A percentile compares a stretch with the other conserved stretches of the same genome.
These are phyloP conservation scores for Capillidium rhysosporum DNA, from an alignment of 371 early-diverging fungal genomes.

Conservation along the genomic window DNA sequence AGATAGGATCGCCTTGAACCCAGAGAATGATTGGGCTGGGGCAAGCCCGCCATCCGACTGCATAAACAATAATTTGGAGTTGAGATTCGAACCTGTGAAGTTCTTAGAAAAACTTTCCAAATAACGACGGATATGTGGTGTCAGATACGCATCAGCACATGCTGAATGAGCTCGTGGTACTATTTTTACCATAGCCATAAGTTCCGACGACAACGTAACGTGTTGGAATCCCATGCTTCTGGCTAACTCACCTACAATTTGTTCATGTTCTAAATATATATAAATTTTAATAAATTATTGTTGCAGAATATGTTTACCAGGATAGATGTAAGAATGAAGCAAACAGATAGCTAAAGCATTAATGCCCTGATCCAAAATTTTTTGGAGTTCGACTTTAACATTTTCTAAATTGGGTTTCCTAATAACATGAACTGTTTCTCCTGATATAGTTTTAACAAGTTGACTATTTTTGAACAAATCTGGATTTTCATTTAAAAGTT, in stretches of 20 bases:
- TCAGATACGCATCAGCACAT: slow-evolving; percentile 81
- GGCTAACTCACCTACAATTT: slow-evolving; percentile 42
- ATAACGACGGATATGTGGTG: slow-evolving; percentile 74
- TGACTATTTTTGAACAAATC: slow-evolving; percentile 10
- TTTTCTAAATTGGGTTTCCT: slow-evolving; percentile 30
- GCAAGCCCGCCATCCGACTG: slow-evolving; percentile 88
- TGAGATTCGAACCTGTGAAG: slow-evolving; percentile 46
- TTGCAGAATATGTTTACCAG: slow-evolving; percentile 10
- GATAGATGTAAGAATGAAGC: slow-evolving; percentile 80
- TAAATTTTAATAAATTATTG: background rate
- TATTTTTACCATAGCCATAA: slow-evolving; percentile 85
- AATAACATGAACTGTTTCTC: slow-evolving; percentile 60
- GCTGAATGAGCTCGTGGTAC: slow-evolving; percentile 85
- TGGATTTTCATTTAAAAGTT: slow-evolving; percentile 6
- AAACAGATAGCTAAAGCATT: slow-evolving; percentile 74
- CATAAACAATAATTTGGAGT: slow-evolving; percentile 80
- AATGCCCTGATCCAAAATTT: slow-evolving; percentile 46
- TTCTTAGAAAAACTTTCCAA: slow-evolving; percentile 63
- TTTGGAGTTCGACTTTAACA: slow-evolving; percentile 32
- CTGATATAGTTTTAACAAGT: slow-evolving; percentile 56
- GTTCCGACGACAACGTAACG: slow-evolving; percentile 59
- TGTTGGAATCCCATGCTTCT: slow-evolving; percentile 56
- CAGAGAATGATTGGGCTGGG: slow-evolving; percentile 61
- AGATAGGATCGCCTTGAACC: slow-evolving; percentile 74
- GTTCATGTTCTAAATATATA: slow-evolving; percentile 46